These are phyloP conservation scores for Pythium periplocum DNA, from an alignment of 352 stramenopile species.

Conservation along the genomic window DNA sequence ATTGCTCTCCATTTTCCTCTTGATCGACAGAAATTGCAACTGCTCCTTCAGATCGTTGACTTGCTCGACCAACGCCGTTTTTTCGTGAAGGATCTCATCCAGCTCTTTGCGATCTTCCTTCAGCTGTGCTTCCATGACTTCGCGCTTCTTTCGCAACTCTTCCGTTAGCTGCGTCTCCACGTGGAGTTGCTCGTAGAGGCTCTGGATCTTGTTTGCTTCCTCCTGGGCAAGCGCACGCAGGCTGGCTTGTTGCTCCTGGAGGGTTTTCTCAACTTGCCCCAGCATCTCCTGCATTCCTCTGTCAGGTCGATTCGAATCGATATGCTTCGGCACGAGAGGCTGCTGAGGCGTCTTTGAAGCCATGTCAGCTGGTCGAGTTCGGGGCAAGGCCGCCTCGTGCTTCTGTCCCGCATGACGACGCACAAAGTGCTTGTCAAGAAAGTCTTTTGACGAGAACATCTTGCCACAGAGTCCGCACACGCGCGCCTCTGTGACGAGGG, in stretches of 20 bases:
- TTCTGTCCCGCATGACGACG: conserved; percentile 37
- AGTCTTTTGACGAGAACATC: conserved; percentile 56
- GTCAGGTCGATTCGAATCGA: not conserved
- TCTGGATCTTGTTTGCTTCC: conserved; percentile 39
- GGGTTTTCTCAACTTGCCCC: conserved; percentile 31
- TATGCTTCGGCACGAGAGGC: too few relatives aligned
- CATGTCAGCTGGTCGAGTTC: too few relatives aligned
- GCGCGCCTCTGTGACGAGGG: conserved; percentile 30
- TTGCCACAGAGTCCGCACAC: conserved; percentile 63
- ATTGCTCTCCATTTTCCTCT: conserved; percentile 39
- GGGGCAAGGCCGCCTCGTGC: too few relatives aligned
- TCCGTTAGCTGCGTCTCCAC: conserved; percentile 38
- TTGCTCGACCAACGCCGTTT: conserved; percentile 27
- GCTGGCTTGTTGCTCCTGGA: conserved; percentile 43
- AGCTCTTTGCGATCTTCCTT: conserved; percentile 28
- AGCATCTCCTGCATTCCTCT: conserved; percentile 47
- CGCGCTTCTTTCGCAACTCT: conserved; percentile 29
- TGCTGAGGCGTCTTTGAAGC: too few relatives aligned
- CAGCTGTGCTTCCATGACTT: conserved; percentile 24
- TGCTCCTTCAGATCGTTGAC: conserved; percentile 47
- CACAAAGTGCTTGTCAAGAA: conserved; percentile 58
- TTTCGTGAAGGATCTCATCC: conserved; percentile 28
- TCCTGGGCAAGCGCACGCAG: conserved; percentile 40
- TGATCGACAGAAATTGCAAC: conserved; percentile 37
- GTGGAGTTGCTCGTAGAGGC: conserved; percentile 51